Base-by-base conservation (phyloP, 1,139 yeast species). In the Yamadazyma mexicana region DNA sequence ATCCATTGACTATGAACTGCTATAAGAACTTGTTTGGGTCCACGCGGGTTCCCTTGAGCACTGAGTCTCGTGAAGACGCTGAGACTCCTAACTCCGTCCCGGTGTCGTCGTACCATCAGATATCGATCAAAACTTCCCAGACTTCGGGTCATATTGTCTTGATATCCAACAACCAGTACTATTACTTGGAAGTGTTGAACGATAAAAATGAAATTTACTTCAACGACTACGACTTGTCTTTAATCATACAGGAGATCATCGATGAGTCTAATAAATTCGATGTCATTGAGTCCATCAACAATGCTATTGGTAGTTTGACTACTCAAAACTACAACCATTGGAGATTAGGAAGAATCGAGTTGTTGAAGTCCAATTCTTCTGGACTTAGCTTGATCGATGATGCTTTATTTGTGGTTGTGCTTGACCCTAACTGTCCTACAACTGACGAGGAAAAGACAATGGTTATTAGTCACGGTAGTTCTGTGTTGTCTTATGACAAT, bases 281-380 rank as follows among this genome's bases (percentile, higher is more conserved):
- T 43, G 59, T 63, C 17, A 61, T 74, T 22, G 74, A 70, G 38
- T 53, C 70, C 3, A 69, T 74, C 24, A 73, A 71, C 44, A 73
- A 79, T 39, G 82, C 88, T 0, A 64, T 84, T 46, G 89, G 91
- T 4, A 71, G 87, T 4, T 67, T 84, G 40, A 83, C 92, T 2
- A 81, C 91, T 0, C 89, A 83, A 55, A 68, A 79, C 11, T 79
- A 75, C 55, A 68, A 71, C 26, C 64, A 75, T 43, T 85, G 94
- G 94, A 77, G 69, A 45, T 60, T 64, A 34, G 83, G 82, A 1
- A 66, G 91, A 40, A 41, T 64, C 5, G 79, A 77, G 42, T 64
- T 81, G 37, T 68, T 66, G 39, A 65, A 55, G 35, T 58, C 73
- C 6, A 78, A 79, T 52, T 56, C 66, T 2, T 65, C 66, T 7